A percentile compares a stretch with the other conserved stretches of the same genome.
Conservation (phyloP, 2,329 filamentous ascomycete species). For the Alternaria sp. region DNA sequence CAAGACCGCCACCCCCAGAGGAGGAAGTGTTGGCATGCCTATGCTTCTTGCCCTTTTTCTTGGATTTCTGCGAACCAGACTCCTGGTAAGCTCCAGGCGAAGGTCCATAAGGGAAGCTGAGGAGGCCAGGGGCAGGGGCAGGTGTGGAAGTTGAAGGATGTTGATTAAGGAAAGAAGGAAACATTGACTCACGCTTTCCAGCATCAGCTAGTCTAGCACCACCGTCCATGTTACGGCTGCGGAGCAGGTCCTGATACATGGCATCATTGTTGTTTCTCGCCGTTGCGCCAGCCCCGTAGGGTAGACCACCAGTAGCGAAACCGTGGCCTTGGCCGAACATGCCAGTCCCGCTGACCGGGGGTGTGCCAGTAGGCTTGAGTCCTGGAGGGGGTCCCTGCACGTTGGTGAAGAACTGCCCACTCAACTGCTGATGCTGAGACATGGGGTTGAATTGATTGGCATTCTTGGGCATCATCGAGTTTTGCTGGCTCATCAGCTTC, state of each 20-base stretch:
- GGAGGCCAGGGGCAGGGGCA: slow-evolving; percentile 87
- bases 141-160: slow-evolving; percentile 81
- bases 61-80: slow-evolving; percentile 88
- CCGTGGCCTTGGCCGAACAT: slow-evolving; percentile 91
- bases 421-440: slow-evolving; percentile 59
- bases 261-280: slow-evolving; percentile 80
- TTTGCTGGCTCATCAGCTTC: slow-evolving; percentile 82
- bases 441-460: slow-evolving; percentile 58
- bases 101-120: slow-evolving; percentile 89
- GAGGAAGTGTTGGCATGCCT: slow-evolving; percentile 99
- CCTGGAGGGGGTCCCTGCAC: slow-evolving; percentile 94
- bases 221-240: slow-evolving; percentile 66
- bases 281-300: slow-evolving; percentile 65
- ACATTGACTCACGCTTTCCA: slow-evolving; percentile 98
- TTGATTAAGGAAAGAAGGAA: slow-evolving; percentile 90
- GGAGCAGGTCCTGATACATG: slow-evolving; percentile 78
- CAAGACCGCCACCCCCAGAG: slow-evolving; percentile 98
- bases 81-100: slow-evolving; percentile 89
- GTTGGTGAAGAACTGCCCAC: slow-evolving; percentile 78
- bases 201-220: slow-evolving; percentile 78
- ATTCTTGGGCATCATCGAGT: slow-evolving; percentile 76
- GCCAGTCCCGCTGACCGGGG: slow-evolving; percentile 76
- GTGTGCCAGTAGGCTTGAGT: slow-evolving; percentile 91
- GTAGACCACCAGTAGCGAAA: slow-evolving; percentile 72
- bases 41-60: slow-evolving; percentile 99